Evolutionary conservation across 1,284 basidiomycete genomes (phyloP), one percentile per base, ranked within the genome.

Genomic region (Meira nashicola): DNA sequence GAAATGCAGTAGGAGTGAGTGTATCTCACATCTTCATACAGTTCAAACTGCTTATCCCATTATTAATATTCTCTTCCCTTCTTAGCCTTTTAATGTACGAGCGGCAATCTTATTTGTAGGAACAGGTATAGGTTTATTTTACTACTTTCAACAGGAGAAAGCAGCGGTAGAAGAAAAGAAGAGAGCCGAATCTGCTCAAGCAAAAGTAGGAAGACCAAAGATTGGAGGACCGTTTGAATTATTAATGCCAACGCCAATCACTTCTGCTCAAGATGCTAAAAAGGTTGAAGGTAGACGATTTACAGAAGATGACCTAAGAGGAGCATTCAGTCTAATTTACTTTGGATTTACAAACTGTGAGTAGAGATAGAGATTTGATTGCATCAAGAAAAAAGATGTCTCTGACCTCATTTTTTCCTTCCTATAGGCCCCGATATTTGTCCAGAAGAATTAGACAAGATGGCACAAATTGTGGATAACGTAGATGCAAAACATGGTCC

Each of bases 381-480:
- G 48, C 28, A 38, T n/a, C 39, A 19, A 2, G 15, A 11, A 12
- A 25, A 38, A 9, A 21, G n/a, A 40, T 33, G 28, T n/a, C n/a
- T n/a, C n/a, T n/a, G n/a, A n/a, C n/a, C n/a, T n/a, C n/a, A 40
- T 57, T 25, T 8, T 17, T 9, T 44, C 17, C 92, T 92, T 37
- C 92, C 95, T 80, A 95, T 39, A 53, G 51, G 92, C 79, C 95
- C 94, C 2, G 95, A 99, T 80, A 97, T 99, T 62, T 99, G 94
- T 78, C 94, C 94, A 1, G 91, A 95, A 64, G 94, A 98, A 80
- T 83, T 99, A 37, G 94, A 98, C 83, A 98, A 98, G 82, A 88
- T 97, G 83, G 86, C 88, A 19, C 83, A 81, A 1, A 87, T 93
- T n/a, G 84, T 97, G 38, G 83, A 89, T 43, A 81, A 83, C 38